These are phyloP conservation scores for Lentinula boryana DNA, from an alignment of 768 basidiomycete genomes.

Conservation along the genomic window DNA sequence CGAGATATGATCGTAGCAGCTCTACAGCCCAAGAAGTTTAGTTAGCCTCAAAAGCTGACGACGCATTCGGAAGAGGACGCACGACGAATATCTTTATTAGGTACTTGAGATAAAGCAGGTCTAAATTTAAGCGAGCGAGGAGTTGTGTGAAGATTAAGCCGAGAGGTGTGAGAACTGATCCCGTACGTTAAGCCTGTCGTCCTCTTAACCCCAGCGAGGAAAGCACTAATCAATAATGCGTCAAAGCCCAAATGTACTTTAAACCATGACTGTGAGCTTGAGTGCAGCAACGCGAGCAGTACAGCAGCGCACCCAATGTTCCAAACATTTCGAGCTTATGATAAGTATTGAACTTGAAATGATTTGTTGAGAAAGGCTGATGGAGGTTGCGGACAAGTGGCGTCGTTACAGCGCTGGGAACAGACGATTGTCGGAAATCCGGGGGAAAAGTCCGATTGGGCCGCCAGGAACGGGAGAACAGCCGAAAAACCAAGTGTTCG, in stretches of 20 bases:
- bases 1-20: conserved; percentile 70
- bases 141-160: not conserved
- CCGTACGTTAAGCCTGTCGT: conserved; percentile 83
- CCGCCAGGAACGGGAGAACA: not conserved
- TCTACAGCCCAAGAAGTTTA: conserved; percentile 35
- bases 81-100: conserved; percentile 89
- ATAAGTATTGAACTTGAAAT: too few relatives aligned
- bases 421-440: not conserved
- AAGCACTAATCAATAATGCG: conserved; percentile 70
- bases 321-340: conserved; percentile 43
- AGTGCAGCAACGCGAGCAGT: not conserved
- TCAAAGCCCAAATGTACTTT: conserved; percentile 68
- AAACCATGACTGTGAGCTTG: too few relatives aligned
- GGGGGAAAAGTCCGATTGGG: not conserved
- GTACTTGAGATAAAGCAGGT: conserved; percentile 67
- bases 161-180: not conserved
- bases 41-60: not conserved
- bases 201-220: conserved; percentile 80
- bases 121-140: conserved; percentile 26
- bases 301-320: conserved; percentile 36
- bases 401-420: not conserved
- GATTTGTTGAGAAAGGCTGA: too few relatives aligned
- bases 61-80: conserved; percentile 23
- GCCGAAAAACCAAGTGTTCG: not conserved
- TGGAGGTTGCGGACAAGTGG: too few relatives aligned